Evolutionary conservation across 768 basidiomycete genomes (phyloP).

Genomic region (Rhizopogon roseolus): DNA sequence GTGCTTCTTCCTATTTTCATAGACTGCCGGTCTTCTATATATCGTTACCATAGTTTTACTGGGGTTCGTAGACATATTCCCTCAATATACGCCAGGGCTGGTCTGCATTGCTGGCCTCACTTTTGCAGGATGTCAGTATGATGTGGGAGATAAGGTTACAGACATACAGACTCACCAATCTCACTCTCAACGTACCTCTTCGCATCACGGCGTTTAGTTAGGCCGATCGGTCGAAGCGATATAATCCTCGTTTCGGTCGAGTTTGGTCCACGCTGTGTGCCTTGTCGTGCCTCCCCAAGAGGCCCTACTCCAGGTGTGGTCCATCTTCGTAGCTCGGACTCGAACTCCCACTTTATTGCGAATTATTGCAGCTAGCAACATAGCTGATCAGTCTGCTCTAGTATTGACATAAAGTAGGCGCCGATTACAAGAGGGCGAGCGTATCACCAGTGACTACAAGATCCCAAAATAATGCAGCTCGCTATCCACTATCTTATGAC

Average conservation of each 20-base stretch:
- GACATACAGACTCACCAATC: background rate
- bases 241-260: no score
- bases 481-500: no score
- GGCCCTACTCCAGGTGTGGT: background rate
- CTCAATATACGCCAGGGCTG: background rate
- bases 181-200: background rate
- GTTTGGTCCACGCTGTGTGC: background rate
- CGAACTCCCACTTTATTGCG: background rate
- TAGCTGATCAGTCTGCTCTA: background rate
- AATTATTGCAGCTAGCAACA: background rate
- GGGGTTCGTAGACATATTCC: background rate
- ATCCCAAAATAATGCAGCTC: no score
- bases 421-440: background rate
- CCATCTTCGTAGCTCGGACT: background rate
- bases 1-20: conserved; percentile 16
- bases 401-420: background rate
- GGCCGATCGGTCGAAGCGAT: background rate
- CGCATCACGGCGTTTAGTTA: conserved; percentile 2
- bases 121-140: background rate
- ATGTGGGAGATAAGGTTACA: background rate
- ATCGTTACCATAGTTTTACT: background rate
- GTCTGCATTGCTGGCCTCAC: background rate
- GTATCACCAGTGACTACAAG: background rate
- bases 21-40: conserved; percentile 6
- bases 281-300: background rate